Conservation (phyloP, 2,329 filamentous ascomycete genomes). For the Sporothrix sp. region DNA sequence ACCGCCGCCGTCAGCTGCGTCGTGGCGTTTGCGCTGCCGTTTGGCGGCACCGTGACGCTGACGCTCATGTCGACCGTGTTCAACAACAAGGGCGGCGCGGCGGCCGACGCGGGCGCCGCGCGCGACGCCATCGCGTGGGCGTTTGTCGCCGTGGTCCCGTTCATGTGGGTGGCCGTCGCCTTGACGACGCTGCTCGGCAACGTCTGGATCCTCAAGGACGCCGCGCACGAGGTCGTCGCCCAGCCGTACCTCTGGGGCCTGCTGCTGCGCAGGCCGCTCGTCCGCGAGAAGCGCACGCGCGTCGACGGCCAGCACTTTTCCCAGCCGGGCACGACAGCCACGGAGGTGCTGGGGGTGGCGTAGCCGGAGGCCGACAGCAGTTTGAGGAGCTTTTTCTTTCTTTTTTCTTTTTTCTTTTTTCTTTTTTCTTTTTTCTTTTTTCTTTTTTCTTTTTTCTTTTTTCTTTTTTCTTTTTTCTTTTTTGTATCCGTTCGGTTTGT, state of each 20-base stretch:
- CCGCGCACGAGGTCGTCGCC: conserved; percentile 17
- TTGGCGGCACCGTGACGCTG: conserved; percentile 55
- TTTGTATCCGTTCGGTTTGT: neutral
- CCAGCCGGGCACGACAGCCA: neutral
- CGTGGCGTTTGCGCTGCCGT: conserved; percentile 48
- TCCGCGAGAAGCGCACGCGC: conserved; percentile 2
- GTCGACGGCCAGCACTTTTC: neutral
- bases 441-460: neutral
- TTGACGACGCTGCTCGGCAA: conserved; percentile 21
- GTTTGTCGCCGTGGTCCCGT: conserved; percentile 49
- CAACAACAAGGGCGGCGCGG: conserved; percentile 38
- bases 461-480: neutral
- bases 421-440: neutral
- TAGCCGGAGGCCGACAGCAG: too few species aligned
- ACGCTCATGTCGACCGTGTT: conserved; percentile 62
- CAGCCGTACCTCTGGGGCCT: conserved; percentile 17
- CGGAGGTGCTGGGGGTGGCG: neutral
- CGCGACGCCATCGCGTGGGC: conserved; percentile 49
- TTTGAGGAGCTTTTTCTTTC: too few species aligned
- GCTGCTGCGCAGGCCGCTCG: conserved; percentile 7
- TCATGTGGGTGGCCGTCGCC: conserved; percentile 33
- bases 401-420: neutral
- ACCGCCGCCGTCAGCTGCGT: conserved; percentile 51
- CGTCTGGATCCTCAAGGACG: conserved; percentile 20
- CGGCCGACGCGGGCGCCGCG: neutral